Evolutionary conservation across 1,284 basidiomycete species (phyloP).

Genomic region (Inonotus hispidus): DNA sequence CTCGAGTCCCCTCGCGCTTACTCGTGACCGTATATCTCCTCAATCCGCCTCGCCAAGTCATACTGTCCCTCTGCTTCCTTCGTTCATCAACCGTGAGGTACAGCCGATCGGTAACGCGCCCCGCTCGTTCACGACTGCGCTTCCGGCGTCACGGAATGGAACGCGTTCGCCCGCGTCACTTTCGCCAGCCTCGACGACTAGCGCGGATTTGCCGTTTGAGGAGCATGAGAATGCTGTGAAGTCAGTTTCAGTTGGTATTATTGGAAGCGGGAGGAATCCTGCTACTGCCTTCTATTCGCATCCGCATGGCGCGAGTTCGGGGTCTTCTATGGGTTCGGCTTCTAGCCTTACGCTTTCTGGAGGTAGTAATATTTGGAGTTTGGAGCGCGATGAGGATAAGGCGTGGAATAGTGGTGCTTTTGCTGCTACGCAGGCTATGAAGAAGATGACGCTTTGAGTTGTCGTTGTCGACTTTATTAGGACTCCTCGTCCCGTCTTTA

Average conservation of each 20-base stretch:
- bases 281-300: conserved; percentile 25
- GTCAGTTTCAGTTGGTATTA: conserved; percentile 15
- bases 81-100: conserved; percentile 68
- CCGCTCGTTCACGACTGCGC: not conserved
- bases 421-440: not conserved
- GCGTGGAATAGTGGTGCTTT: conserved; percentile 22
- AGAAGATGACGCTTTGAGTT: not conserved
- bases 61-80: conserved; percentile 48
- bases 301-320: conserved; percentile 21
- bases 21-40: conserved; percentile 18
- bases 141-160: not conserved
- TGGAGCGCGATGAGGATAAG: conserved; percentile 61
- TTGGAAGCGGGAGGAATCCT: conserved; percentile 16
- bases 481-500: no score
- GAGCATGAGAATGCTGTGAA: conserved; percentile 24
- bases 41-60: conserved; percentile 19
- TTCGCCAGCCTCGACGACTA: conserved; percentile 56
- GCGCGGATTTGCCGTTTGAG: conserved; percentile 58
- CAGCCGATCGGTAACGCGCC: conserved; percentile 35
- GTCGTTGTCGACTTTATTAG: not conserved
- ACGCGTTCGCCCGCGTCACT: conserved; percentile 34
- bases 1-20: conserved; percentile 28
- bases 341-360: conserved; percentile 30
- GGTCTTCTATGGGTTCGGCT: conserved; percentile 21
- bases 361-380: conserved; percentile 58